phyloP scores from a whole-genome alignment of 345 rosid genomes.

The Hirschfeldia incana region DNA sequence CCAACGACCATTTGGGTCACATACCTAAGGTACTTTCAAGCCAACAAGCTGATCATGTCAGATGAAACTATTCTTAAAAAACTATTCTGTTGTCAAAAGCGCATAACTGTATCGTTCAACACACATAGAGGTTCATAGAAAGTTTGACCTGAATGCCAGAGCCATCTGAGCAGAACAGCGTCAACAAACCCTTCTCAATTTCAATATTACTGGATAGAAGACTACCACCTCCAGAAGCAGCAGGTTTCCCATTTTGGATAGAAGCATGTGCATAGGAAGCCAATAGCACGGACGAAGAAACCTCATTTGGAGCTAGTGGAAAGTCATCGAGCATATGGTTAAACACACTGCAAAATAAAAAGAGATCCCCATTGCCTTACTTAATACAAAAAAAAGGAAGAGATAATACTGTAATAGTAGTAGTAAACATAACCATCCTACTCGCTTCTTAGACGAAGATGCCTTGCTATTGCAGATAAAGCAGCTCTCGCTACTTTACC shows the following conservation, averaged over 20 bases:
- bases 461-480: slow-evolving; percentile 81
- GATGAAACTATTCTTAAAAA: slow-evolving; percentile 12
- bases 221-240: slow-evolving; percentile 70
- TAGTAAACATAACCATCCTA: slow-evolving; percentile 45
- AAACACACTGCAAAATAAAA: slow-evolving; percentile 64
- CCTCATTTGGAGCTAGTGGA: slow-evolving; percentile 85
- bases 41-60: slow-evolving; percentile 24
- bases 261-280: slow-evolving; percentile 67
- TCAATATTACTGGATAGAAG: slow-evolving; percentile 57
- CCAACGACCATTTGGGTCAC: slow-evolving; percentile 97
- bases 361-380: slow-evolving; percentile 24
- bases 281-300: slow-evolving; percentile 83
- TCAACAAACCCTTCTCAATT: slow-evolving; percentile 89
- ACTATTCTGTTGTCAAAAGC: not conserved
- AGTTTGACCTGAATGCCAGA: slow-evolving; percentile 73
- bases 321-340: slow-evolving; percentile 89
- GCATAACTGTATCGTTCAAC: not conserved
- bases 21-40: slow-evolving; percentile 55
- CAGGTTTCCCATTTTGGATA: slow-evolving; percentile 71
- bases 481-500: slow-evolving; percentile 96
- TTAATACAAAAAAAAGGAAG: not conserved
- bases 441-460: slow-evolving; percentile 97
- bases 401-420: not conserved
- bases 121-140: slow-evolving; percentile 21
- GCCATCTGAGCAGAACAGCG: slow-evolving; percentile 77